phyloP scores from a whole-genome alignment of 116 monocot species.

The Dioscorea cayenensis region DNA sequence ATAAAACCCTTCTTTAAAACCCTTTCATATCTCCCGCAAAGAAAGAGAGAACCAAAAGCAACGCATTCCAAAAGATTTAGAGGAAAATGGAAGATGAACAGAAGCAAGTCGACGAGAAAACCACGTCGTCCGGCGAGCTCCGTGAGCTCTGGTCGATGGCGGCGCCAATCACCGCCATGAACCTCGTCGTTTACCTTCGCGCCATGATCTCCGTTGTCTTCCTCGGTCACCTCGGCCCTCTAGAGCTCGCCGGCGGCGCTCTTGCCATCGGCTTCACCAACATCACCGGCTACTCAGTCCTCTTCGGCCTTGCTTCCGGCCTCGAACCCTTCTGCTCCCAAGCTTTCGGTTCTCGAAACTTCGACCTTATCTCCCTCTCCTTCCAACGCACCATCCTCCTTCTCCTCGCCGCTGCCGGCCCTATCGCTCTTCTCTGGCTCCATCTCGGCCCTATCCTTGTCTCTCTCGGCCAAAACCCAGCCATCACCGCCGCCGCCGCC shows the following conservation, averaged over 20 bases:
- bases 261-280: constrained; percentile 83
- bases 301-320: constrained; percentile 84
- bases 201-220: constrained; percentile 68
- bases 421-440: constrained; percentile 60
- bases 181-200: constrained; percentile 60
- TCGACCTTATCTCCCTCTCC: constrained; percentile 69
- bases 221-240: constrained; percentile 61
- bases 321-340: constrained; percentile 88
- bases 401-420: constrained; percentile 38
- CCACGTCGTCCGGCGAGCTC: constrained; percentile 29
- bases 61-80: background rate
- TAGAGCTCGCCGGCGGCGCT: constrained; percentile 73
- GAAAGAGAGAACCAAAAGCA: background rate
- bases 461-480: constrained; percentile 49
- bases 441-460: constrained; percentile 45
- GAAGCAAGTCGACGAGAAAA: background rate
- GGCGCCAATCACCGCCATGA: constrained; percentile 50
- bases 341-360: constrained; percentile 78
- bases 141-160: constrained; percentile 50
- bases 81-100: background rate
- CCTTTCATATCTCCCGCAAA: background rate
- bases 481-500: constrained; percentile 69
- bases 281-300: constrained; percentile 96
- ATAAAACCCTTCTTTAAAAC: background rate
- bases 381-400: constrained; percentile 72